These are phyloP conservation scores for Mayamaea pseudoterrestris DNA, from an alignment of 108 stramenopile genomes.

Conservation along the genomic window DNA sequence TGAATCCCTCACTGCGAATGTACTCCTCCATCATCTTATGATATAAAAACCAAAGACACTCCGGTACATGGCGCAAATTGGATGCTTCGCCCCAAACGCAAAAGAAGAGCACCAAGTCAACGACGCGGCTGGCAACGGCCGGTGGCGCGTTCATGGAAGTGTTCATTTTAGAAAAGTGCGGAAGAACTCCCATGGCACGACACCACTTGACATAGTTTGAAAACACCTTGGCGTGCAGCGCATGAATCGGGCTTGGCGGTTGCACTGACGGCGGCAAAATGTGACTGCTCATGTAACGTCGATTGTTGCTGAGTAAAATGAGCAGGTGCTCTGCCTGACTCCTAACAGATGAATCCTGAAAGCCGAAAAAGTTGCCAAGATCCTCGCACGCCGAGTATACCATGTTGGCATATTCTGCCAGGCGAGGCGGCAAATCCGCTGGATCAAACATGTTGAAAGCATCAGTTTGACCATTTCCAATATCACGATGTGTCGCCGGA, in stretches of 20 bases:
- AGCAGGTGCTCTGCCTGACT: conserved; percentile 96
- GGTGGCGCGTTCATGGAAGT: conserved; percentile 78
- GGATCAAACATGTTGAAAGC: conserved; percentile 89
- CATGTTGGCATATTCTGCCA: conserved; percentile 87
- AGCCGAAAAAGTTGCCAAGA: conserved; percentile 87
- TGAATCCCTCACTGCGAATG: conserved; percentile 44
- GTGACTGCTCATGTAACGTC: conserved; percentile 86
- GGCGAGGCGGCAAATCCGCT: conserved; percentile 75
- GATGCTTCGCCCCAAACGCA: conserved; percentile 97
- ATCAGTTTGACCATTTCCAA: too few relatives aligned
- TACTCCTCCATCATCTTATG: conserved; percentile 97
- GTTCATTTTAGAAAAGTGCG: conserved; percentile 79
- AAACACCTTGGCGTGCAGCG: conserved; percentile 90
- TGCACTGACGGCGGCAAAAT: conserved; percentile 66
- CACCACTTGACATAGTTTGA: conserved; percentile 98
- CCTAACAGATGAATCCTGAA: conserved; percentile 82
- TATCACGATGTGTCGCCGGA: too few relatives aligned
- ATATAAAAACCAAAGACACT: conserved; percentile 95
- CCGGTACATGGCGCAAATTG: conserved; percentile 96
- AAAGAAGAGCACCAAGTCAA: conserved; percentile 91
- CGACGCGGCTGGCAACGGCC: conserved; percentile 68
- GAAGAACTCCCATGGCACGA: conserved; percentile 72
- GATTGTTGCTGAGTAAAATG: conserved; percentile 89
- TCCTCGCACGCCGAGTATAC: conserved; percentile 88
- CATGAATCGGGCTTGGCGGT: conserved; percentile 81